Base-by-base conservation (phyloP, 1,139 yeast species). In the Hanseniaspora gamundiae region DNA sequence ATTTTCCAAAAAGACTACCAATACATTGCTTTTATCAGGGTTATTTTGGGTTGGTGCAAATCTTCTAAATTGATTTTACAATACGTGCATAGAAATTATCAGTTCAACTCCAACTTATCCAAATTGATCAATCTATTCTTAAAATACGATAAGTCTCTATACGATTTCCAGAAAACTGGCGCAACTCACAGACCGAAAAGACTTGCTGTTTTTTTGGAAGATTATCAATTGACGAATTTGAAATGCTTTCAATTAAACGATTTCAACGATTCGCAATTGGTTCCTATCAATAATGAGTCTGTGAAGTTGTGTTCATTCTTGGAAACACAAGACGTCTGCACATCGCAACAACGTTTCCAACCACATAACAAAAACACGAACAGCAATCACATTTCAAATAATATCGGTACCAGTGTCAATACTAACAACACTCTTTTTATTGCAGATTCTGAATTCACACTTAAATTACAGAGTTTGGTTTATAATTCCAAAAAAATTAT, bases 151-250 rank as follows among this genome's bases (percentile, higher is more conserved):
- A 31, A 40, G 2, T 40, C 38, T 10, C 5, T 44, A 8, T n/a
- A 19, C 2, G 11, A 33, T n/a, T 35, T 38, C 9, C 41, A 40
- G 28, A 13, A 27, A 3, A 43, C 46, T 9, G 43, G 38, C 13
- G 20, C 35, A 14, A 38, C 42, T 11, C 48, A 52, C 24, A 59
- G 64, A 38, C 72, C 73, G 14, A 49, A 57, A n/a, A 66, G 88
- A 57, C 56, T 60, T 1, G 73, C 76, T 49, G 73, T 71, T 46
- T 80, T 79, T 53, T 60, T 65, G 38, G 91, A 81, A 52, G 93
- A 82, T 61, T 75, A 80, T 9, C 61, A 69, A 14, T 64, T 78
- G 48, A 74, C 74, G 48, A 87, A 79, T 47, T 14, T 31, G 14
- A 9, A 27, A 13, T 38, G 30, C 35, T 79, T 76, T 52, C 64